These are phyloP conservation scores for Globisporangium perplexum DNA, from an alignment of 352 stramenopile genomes.

Conservation along the genomic window DNA sequence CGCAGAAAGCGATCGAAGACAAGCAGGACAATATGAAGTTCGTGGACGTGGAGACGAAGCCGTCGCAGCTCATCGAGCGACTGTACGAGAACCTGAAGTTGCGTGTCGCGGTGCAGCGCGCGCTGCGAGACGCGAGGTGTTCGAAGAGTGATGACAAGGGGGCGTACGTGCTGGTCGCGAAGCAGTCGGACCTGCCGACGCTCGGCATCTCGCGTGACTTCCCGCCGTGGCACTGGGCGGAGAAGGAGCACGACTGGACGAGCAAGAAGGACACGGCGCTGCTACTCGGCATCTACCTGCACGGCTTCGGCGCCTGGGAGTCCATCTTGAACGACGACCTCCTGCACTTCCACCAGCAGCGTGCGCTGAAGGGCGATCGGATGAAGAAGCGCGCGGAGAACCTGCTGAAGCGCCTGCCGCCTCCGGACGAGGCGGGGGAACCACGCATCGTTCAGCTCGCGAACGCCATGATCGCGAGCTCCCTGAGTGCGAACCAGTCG, in stretches of 20 bases:
- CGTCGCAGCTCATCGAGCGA: constrained; percentile 71
- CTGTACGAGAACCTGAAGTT: constrained; percentile 86
- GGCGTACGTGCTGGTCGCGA: constrained; percentile 68
- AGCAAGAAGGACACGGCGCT: constrained; percentile 72
- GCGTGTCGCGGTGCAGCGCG: constrained; percentile 73
- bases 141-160: constrained; percentile 39
- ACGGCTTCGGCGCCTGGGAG: constrained; percentile 84
- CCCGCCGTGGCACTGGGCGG: constrained; percentile 63
- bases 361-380: constrained; percentile 74
- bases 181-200: constrained; percentile 57
- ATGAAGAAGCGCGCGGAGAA: constrained; percentile 84
- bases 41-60: constrained; percentile 66
- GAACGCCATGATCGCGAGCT: constrained; percentile 25
- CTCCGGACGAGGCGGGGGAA: constrained; percentile 51
- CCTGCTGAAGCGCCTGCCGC: constrained; percentile 63
- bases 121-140: constrained; percentile 41
- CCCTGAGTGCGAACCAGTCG: constrained; percentile 43
- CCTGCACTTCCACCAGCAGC: constrained; percentile 74
- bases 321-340: constrained; percentile 82
- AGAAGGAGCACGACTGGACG: constrained; percentile 82
- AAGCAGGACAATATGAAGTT: constrained; percentile 76
- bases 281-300: constrained; percentile 77
- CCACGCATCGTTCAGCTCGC: constrained; percentile 56
- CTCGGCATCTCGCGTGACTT: constrained; percentile 65
- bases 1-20: constrained; percentile 45